Base-by-base conservation (phyloP, 352 stramenopile species). In the Globisporangium mamillatum region DNA sequence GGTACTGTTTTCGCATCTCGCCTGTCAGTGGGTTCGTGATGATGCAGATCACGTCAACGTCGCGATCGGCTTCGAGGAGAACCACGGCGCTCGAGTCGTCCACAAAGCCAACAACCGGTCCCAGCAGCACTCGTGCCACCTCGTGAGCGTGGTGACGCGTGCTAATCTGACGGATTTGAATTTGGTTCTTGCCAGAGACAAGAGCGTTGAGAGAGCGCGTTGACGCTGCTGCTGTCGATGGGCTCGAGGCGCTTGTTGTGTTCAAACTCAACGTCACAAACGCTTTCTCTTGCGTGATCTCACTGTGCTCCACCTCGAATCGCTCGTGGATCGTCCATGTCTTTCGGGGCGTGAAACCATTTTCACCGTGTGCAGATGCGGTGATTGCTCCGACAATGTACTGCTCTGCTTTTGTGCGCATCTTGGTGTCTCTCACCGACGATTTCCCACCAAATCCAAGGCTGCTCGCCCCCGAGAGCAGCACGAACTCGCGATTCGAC, bases 71-170 rank as follows among this genome's bases (percentile, higher is more conserved):
- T 63, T 95, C 88, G 16, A 94, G 71, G 0, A 95, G 72, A 29
- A 95, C 69, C 12, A 82, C 76, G 12, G 77, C 80, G 41, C 79
- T 88, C 3, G 68, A 74, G 1, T 78, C 76, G 29, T 91, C 80
- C 1, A 94, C 88, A 72, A 82, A 86, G 6, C 88, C 86, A 4
- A 95, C 68, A n/a, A 95, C 74, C 0, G 86, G 88, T 8, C 88
- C 88, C 5, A 91, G 12, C 12, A 92, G 63, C 3, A 92, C 81
- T 22, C 70, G 63, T 1, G 79, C 69, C 8, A 69, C 66, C 22
- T 67, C 68, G 7, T 57, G 59, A n/a, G 5, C 50, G 6, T 78
- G 60, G 25, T 66, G 54, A 34, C 69, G 67, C 58, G 71, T 70
- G 7, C 70, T 64, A 4, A 74, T 59, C 22, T 73, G 66, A 6